Percentiles rank a stretch among this genome's conserved stretches.
phyloP scores from a whole-genome alignment of 805 yeast genomes.

The Suhomyces emberorum region DNA sequence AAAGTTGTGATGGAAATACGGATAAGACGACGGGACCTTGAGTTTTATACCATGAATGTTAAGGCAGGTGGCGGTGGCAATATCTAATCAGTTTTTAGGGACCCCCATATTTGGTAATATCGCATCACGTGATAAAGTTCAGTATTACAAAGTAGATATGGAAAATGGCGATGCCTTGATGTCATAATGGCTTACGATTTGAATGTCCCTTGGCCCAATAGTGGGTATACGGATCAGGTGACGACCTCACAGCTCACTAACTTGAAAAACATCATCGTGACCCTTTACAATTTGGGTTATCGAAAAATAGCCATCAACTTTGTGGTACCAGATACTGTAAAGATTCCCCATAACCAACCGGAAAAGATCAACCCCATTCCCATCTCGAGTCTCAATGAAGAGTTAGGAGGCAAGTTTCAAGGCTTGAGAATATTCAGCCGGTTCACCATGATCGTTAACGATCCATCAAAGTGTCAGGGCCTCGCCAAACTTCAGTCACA shows the following conservation, averaged over 20 bases:
- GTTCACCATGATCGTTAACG: constrained; percentile 72
- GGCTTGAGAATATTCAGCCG: constrained; percentile 55
- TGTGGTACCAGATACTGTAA: constrained; percentile 47
- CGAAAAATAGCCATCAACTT: constrained; percentile 76
- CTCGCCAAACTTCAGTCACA: constrained; percentile 43
- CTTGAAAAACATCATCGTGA: constrained; percentile 49
- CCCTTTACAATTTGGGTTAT: constrained; percentile 62
- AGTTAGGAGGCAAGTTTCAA: constrained; percentile 22
- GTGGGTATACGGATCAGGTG: constrained; percentile 42
- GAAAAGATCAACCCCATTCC: constrained; percentile 47
- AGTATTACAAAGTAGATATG: no score
- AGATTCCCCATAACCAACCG: constrained; percentile 47
- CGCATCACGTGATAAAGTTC: no score
- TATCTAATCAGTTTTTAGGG: no score
- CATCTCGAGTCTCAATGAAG: constrained; percentile 26
- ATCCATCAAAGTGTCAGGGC: constrained; percentile 71
- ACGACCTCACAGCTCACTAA: constrained; percentile 39
- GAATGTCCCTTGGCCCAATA: constrained; percentile 71
- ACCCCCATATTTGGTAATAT: no score
- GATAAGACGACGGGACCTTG: no score
- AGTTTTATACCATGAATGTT: no score
- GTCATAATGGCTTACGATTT: constrained; percentile 50
- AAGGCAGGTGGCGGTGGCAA: constrained; percentile 14
- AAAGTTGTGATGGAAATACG: no score
- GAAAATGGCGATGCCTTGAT: no score